Percentiles rank a stretch among this genome's conserved stretches.
Conservation (phyloP, 805 yeast species). For the Teunomyces tritomae region DNA sequence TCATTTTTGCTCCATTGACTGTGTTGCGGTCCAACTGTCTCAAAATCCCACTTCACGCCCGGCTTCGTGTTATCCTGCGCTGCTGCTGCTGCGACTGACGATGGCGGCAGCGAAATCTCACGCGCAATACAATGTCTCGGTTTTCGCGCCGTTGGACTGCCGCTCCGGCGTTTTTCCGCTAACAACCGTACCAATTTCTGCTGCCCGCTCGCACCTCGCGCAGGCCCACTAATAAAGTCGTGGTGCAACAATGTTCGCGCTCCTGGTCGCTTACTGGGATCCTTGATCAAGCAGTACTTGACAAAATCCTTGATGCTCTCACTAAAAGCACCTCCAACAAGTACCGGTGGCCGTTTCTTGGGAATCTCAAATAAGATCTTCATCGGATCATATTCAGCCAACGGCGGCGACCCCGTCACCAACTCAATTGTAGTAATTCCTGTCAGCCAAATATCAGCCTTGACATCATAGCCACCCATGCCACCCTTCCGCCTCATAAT, state of each 20-base stretch:
- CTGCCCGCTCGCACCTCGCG: background rate
- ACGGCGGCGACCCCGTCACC: constrained; percentile 79
- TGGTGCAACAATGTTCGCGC: constrained; percentile 55
- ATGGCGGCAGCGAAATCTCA: background rate
- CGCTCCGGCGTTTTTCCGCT: background rate
- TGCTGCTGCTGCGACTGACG: too few relatives aligned
- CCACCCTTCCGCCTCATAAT: constrained; percentile 38
- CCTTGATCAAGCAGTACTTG: constrained; percentile 60
- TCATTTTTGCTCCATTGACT: background rate
- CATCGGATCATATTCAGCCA: constrained; percentile 69
- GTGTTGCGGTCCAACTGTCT: constrained; percentile 9
- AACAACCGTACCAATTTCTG: background rate
- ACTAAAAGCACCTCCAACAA: constrained; percentile 43
- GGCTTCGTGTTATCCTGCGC: background rate
- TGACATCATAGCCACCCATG: constrained; percentile 66
- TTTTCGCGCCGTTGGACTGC: constrained; percentile 24
- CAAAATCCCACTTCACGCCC: constrained; percentile 16
- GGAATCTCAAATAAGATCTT: constrained; percentile 73
- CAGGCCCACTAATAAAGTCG: constrained; percentile 45
- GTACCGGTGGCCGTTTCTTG: constrained; percentile 57
- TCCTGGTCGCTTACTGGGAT: constrained; percentile 63
- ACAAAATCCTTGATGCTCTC: constrained; percentile 65
- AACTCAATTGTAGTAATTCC: constrained; percentile 92
- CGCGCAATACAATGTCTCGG: background rate
- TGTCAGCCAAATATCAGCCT: constrained; percentile 93